These are phyloP conservation scores for Aspergillus tanneri DNA, from an alignment of 2,329 filamentous ascomycete species.

Conservation along the genomic window DNA sequence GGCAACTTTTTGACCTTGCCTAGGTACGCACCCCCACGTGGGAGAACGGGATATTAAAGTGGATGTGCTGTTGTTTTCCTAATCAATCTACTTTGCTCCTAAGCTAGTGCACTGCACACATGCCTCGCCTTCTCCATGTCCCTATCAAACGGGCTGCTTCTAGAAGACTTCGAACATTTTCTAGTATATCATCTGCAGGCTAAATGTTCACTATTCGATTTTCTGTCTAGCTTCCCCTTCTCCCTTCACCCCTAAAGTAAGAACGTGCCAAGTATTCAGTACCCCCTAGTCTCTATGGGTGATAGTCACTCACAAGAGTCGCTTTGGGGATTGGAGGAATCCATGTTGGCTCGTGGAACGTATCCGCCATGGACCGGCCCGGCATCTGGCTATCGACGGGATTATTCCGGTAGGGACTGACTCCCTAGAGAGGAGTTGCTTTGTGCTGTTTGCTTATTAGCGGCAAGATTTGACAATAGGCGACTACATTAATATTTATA, in stretches of 20 bases:
- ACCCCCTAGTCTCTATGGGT: too few species aligned
- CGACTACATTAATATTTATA: too few species aligned
- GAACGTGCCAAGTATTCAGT: neutral
- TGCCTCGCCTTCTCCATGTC: neutral
- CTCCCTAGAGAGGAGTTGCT: too few species aligned
- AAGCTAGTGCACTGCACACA: neutral
- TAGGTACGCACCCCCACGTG: constrained; percentile 4
- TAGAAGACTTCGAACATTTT: neutral
- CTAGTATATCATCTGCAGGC: too few species aligned
- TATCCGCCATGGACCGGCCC: constrained; percentile 19
- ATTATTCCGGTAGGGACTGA: neutral
- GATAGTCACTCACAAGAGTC: too few species aligned
- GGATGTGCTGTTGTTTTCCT: neutral
- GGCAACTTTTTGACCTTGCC: neutral
- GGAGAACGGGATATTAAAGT: constrained; percentile 3
- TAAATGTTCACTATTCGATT: too few species aligned
- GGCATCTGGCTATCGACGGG: constrained; percentile 12
- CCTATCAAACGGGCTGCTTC: neutral
- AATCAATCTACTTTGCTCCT: neutral
- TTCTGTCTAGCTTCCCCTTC: too few species aligned
- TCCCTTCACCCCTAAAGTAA: neutral
- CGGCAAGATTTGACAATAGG: too few species aligned
- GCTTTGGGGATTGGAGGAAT: too few species aligned
- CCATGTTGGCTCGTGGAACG: constrained; percentile 14
- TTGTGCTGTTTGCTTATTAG: too few species aligned